A percentile compares a stretch with the other conserved stretches of the same genome.
These are phyloP conservation scores for Sphaerosporella brunnea DNA, from an alignment of 495 filamentous ascomycete species.

Conservation along the genomic window DNA sequence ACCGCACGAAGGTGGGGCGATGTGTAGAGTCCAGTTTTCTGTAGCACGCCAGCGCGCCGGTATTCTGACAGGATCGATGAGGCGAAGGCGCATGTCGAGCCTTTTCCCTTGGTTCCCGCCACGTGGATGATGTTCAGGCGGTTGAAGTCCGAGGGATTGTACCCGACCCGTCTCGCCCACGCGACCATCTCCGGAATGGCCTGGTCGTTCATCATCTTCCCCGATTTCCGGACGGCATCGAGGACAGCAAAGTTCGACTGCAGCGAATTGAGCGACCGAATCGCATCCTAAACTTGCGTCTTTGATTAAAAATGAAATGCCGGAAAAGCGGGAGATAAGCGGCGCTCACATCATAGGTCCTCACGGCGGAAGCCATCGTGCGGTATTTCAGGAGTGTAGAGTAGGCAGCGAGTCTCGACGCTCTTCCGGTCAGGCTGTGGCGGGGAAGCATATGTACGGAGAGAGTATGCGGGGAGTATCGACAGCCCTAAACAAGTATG, in stretches of 20 bases:
- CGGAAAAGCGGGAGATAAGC: too few relatives aligned
- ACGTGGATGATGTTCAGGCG: slow-evolving; percentile 34
- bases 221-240: slow-evolving; percentile 52
- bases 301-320: too few relatives aligned
- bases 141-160: slow-evolving; percentile 29
- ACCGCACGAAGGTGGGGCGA: slow-evolving; percentile 45
- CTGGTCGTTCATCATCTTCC: slow-evolving; percentile 42
- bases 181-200: slow-evolving; percentile 77
- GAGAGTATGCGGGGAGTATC: too few relatives aligned
- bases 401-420: too few relatives aligned
- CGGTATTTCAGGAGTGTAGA: too few relatives aligned
- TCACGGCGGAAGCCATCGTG: too few relatives aligned
- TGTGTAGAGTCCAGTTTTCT: slow-evolving; percentile 45
- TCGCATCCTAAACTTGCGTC: too few relatives aligned
- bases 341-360: too few relatives aligned
- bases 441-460: too few relatives aligned
- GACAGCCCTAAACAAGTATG: too few relatives aligned
- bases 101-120: slow-evolving; percentile 47
- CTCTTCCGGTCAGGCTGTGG: too few relatives aligned
- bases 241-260: slow-evolving; percentile 72
- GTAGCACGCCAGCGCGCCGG: slow-evolving; percentile 14
- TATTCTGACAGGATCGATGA: slow-evolving; percentile 32
- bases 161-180: slow-evolving; percentile 59
- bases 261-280: slow-evolving; percentile 71
- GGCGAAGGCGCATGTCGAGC: slow-evolving; percentile 34